phyloP scores from a whole-genome alignment of 148 eudicot species.

The Rhododendron vialii region DNA sequence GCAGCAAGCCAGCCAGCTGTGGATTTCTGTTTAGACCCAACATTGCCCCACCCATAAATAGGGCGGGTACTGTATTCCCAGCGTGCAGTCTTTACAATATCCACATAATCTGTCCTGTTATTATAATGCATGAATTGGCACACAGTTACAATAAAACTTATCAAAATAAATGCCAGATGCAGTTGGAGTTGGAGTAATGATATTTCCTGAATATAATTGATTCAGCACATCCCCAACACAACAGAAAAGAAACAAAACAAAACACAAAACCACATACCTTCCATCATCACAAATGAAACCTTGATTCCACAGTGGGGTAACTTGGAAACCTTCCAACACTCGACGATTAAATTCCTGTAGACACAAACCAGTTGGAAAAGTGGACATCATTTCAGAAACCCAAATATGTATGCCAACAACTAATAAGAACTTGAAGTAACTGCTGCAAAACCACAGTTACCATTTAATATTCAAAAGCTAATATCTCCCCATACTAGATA shows the following conservation, averaged over 20 bases:
- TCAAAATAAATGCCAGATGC: neutral
- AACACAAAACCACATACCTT: constrained; percentile 40
- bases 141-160: constrained; percentile 11
- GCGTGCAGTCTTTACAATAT: constrained; percentile 78
- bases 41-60: constrained; percentile 94
- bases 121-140: constrained; percentile 12
- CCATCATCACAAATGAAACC: constrained; percentile 91
- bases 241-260: neutral
- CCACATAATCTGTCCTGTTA: constrained; percentile 79
- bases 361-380: neutral
- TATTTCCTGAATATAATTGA: neutral
- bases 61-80: constrained; percentile 96
- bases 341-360: constrained; percentile 62
- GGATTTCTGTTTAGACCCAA: constrained; percentile 78
- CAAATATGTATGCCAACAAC: neutral
- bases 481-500: neutral
- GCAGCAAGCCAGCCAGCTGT: constrained; percentile 99
- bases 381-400: neutral
- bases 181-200: neutral
- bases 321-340: constrained; percentile 88
- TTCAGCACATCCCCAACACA: neutral
- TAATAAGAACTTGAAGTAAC: neutral
- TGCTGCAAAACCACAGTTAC: neutral
- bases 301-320: constrained; percentile 92
- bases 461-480: neutral